Evolutionary conservation across 192 early-diverging fungal genomes (phyloP).

Genomic region (Dispira simplex): DNA sequence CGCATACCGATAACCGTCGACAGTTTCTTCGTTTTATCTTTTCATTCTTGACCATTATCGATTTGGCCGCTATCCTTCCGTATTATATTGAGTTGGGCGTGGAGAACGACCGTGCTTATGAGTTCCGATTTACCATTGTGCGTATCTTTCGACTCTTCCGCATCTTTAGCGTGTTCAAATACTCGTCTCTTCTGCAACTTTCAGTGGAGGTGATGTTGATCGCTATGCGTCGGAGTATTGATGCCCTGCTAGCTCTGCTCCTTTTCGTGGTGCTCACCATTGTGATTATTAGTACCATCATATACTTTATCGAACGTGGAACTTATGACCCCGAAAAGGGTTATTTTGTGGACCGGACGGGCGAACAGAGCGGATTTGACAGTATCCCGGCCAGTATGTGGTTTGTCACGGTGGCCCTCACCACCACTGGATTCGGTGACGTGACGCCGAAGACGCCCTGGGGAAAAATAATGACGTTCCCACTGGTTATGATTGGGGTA

Average conservation of each 20-base stretch:
- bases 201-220: constrained; percentile 75
- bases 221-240: constrained; percentile 54
- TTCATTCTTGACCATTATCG: constrained; percentile 39
- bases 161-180: constrained; percentile 68
- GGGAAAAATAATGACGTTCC: constrained; percentile 64
- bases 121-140: constrained; percentile 72
- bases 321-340: constrained; percentile 48
- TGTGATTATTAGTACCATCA: constrained; percentile 52
- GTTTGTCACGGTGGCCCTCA: constrained; percentile 64
- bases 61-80: constrained; percentile 60
- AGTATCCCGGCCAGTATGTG: constrained; percentile 66
- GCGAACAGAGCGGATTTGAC: constrained; percentile 58
- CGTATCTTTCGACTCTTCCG: constrained; percentile 58
- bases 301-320: constrained; percentile 75
- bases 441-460: constrained; percentile 69
- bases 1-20: constrained; percentile 51
- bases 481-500: constrained; percentile 70
- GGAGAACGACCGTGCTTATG: constrained; percentile 51
- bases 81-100: constrained; percentile 62
- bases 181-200: constrained; percentile 65
- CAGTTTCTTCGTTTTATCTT: constrained; percentile 32
- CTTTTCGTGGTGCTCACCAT: constrained; percentile 58
- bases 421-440: constrained; percentile 67
- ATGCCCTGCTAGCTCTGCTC: constrained; percentile 55
- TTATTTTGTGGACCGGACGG: constrained; percentile 45